A percentile compares a stretch with the other conserved stretches of the same genome.
Evolutionary conservation across 371 early-diverging fungal genomes (phyloP).

Genomic region (Blakeslea trispora): DNA sequence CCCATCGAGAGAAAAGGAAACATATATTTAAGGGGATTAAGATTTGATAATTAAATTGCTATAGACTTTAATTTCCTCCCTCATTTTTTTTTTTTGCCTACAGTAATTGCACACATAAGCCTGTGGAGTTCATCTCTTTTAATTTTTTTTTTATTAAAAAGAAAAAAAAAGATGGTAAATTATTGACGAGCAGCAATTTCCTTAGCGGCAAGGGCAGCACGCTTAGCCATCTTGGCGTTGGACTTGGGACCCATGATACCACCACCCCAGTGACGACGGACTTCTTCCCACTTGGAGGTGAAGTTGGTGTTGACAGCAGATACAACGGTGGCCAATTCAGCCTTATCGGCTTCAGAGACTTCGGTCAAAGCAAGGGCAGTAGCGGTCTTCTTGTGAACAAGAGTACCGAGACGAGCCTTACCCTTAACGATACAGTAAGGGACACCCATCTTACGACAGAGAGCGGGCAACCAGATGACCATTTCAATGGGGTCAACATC

Average conservation of each 20-base stretch:
- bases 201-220: constrained; percentile 72
- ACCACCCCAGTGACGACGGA: constrained; percentile 95
- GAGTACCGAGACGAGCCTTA: constrained; percentile 96
- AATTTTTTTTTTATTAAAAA: background rate
- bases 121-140: background rate
- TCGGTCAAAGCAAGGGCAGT: constrained; percentile 96
- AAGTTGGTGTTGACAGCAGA: constrained; percentile 92
- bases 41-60: background rate
- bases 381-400: constrained; percentile 99
- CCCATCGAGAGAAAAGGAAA: background rate
- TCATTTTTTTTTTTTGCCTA: too few relatives aligned
- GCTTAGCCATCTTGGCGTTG: constrained; percentile 81
- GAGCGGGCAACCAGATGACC: constrained; percentile 99
- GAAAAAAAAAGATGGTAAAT: constrained; percentile 4
- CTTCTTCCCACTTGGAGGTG: constrained; percentile 91
- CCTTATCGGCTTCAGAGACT: constrained; percentile 95
- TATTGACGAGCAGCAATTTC: constrained; percentile 60
- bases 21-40: background rate
- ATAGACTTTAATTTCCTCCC: background rate
- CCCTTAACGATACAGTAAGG: constrained; percentile 99
- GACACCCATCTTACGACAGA: constrained; percentile 99
- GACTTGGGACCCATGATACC: constrained; percentile 96
- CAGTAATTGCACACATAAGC: background rate
- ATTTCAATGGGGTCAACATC: constrained; percentile 99
- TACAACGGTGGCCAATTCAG: constrained; percentile 85